Base-by-base conservation (phyloP, 345 rosid genomes). In the Carallia pectinifolia region DNA sequence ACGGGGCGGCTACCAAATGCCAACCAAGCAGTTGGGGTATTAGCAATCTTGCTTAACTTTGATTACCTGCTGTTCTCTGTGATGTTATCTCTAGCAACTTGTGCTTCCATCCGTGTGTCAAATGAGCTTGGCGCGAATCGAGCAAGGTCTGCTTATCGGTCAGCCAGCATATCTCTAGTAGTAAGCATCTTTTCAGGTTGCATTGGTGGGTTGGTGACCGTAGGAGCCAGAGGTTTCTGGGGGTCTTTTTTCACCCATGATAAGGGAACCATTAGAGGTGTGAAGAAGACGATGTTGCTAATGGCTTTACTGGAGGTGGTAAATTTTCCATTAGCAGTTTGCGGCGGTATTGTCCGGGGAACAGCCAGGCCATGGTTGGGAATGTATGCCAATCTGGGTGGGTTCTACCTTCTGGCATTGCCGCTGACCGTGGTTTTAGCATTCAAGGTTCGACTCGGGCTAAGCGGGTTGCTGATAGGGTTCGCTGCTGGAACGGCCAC, bases 121-220 rank as follows among this genome's bases (percentile, higher is more conserved):
- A 95, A 95, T 60, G 96, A 88, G 82, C 97, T 92, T 0, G 97
- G 97, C 0, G 87, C 96, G 6, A 88, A 95, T 66, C 85, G 79
- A 65, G 82, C 96, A 1, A 23, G 33, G 2, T 58, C 60, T 6
- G 97, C 99, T 52, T 80, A 70, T 72, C 79, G 44, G 59, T 84
- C 94, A 0, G 92, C 93, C 1, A 77, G 71, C 6, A 85, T 86
- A 18, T 82, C 96, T 27, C 67, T 92, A 1, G 77, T 62, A 0
- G 58, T 79, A 40, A 70, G 90, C 71, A 6, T 71, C 9, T 7
- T 85, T 16, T 78, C 79, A 0, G 97, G 97, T 4, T 82, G 82
- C 69, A 6, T 81, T 0, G 92, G 93, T 2, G 89, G 78, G 2
- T 62, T 75, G 62, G 76, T 79, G 68, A 92, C 81, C 84, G 81